Conservation (phyloP, 2,329 filamentous ascomycete genomes). For the Hypoxylon rubiginosum region DNA sequence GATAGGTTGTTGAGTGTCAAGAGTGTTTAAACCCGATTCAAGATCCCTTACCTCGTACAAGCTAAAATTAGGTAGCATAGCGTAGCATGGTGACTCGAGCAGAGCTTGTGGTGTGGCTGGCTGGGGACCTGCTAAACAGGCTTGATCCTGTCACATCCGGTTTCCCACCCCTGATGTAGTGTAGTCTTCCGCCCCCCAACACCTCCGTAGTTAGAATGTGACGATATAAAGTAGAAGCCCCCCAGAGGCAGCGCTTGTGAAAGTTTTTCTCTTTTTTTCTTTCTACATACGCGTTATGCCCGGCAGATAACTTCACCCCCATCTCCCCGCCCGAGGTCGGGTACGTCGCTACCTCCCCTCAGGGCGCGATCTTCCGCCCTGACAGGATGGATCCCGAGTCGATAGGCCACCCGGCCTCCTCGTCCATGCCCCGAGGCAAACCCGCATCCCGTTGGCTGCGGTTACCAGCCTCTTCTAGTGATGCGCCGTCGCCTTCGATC, state of each 20-base stretch:
- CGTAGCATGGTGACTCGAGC: neutral
- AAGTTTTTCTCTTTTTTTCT: conserved; percentile 10
- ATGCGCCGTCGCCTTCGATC: conserved; percentile 25
- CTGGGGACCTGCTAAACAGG: conserved; percentile 14
- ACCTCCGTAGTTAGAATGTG: neutral
- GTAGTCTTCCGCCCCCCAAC: conserved; percentile 21
- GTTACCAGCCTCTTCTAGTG: conserved; percentile 21
- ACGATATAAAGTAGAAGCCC: conserved; percentile 19
- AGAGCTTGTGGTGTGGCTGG: conserved; percentile 1
- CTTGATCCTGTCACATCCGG: conserved; percentile 18
- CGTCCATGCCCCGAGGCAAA: conserved; percentile 30
- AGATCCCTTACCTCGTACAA: neutral
- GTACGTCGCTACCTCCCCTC: conserved; percentile 48
- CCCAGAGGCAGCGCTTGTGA: neutral
- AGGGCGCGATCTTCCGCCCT: conserved; percentile 34
- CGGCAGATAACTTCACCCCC: conserved; percentile 48
- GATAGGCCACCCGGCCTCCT: conserved; percentile 34
- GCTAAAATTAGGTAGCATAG: neutral
- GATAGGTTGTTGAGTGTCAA: neutral
- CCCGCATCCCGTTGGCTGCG: conserved; percentile 36
- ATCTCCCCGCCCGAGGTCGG: conserved; percentile 45
- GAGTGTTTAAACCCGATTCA: neutral
- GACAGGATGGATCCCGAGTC: conserved; percentile 33
- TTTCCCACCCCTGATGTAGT: conserved; percentile 23
- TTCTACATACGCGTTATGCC: conserved; percentile 38